Evolutionary conservation across 1,139 yeast species (phyloP), one percentile per base, ranked within the genome.

Genomic region (Petasospora rhodanensis): DNA sequence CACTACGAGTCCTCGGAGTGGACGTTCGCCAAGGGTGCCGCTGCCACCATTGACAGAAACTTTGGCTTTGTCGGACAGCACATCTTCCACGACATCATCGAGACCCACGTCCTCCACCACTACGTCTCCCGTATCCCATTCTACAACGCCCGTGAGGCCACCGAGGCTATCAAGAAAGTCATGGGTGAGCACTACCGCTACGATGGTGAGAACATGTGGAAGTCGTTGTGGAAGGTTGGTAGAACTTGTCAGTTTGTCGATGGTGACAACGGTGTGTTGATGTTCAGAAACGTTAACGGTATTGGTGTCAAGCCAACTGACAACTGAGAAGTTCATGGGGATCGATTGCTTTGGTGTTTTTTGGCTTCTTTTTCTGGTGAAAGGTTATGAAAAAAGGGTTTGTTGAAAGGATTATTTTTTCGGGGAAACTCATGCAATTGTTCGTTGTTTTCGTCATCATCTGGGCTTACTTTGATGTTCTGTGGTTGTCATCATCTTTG

Each of bases 21-120:
- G 95, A 83, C 73, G 51, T 84, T 83, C 58, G 91, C 93, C 40
- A 72, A 87, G 52, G 95, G 95, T 49, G 94, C 95, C 18, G 87
- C 91, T 37, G 80, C 89, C 42, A 84, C 95, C 40, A 77, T 84
- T 47, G 95, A 84, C 62, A 74, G 95, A 56, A 76, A 83, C 51
- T 81, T 80, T 59, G 91, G 93, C 17, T 81, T 84, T 52, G 65
- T 84, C 45, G 95, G 95, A 36, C 75, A 74, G 56, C 76, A 76
- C 64, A 69, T 83, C 49, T 81, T 84, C 76, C 95, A 84, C 59
- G 94, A 83, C 56, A 84, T 84, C 52, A 82, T 84, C 51, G 95
- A 85, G 68, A 84, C 95, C 37, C 95, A 84, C 55, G 94, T 84
- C 34, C 71, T 81, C 53, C 95, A 84, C 63, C 95, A 84, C 62